Percentiles rank a stretch among this genome's conserved stretches.
phyloP scores from a whole-genome alignment of 192 early-diverging fungal species.

The Spizellomyces sp. region DNA sequence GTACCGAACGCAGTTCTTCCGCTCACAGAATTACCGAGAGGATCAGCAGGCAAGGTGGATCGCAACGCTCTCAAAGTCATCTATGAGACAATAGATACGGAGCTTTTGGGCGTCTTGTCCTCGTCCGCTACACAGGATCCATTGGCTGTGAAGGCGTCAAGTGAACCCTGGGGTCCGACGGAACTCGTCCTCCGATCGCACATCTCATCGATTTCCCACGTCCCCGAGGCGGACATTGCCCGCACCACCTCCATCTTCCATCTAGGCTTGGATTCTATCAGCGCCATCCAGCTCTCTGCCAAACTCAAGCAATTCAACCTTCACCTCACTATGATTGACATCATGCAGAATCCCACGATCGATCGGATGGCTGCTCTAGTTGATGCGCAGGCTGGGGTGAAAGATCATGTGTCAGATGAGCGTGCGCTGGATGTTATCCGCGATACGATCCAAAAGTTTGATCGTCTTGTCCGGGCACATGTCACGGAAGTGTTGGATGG shows the following conservation, averaged over 20 bases:
- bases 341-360: conserved; percentile 13
- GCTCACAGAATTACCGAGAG: conserved; percentile 12
- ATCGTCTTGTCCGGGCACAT: not conserved
- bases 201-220: not conserved
- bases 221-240: not conserved
- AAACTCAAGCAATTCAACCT: conserved; percentile 7
- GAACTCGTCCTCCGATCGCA: not conserved
- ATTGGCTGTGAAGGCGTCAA: too few relatives aligned
- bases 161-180: not conserved
- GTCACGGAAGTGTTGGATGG: not conserved
- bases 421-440: not conserved
- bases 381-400: not conserved
- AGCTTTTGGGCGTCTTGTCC: not conserved
- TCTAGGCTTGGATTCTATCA: conserved; percentile 19
- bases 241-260: conserved; percentile 20
- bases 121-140: not conserved
- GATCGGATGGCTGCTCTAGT: conserved; percentile 7
- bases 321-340: conserved; percentile 1
- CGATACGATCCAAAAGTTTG: not conserved
- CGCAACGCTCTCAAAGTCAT: not conserved
- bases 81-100: conserved; percentile 3
- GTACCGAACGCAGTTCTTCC: conserved; percentile 17
- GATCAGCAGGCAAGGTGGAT: conserved; percentile 23
- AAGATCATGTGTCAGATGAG: not conserved
- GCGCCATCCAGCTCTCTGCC: conserved; percentile 21